Percentiles rank a stretch among this genome's conserved stretches.
These are phyloP conservation scores for Saraca asoca DNA, from an alignment of 331 rosid species.

Conservation along the genomic window DNA sequence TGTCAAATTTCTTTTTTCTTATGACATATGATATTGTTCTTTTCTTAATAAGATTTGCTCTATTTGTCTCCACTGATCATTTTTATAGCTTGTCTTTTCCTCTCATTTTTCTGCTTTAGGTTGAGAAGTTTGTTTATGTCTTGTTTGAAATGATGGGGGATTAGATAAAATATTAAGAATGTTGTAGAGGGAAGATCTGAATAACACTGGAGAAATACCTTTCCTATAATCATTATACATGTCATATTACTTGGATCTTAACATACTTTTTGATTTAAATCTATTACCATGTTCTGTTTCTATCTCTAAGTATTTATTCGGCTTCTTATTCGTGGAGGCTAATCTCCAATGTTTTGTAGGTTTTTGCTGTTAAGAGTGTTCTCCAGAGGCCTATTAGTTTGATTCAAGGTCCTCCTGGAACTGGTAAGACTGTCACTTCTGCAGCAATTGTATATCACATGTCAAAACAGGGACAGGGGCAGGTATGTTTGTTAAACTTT, in stretches of 20 bases:
- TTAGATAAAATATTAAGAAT: neutral
- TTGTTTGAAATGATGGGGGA: neutral
- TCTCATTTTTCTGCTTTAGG: neutral
- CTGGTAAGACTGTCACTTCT: constrained; percentile 98
- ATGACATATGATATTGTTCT: constrained; percentile 3
- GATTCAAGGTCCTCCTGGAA: constrained; percentile 99
- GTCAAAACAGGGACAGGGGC: constrained; percentile 99
- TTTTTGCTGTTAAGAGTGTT: constrained; percentile 96
- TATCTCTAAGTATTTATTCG: neutral
- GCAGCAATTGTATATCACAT: constrained; percentile 99
- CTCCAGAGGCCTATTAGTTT: constrained; percentile 98
- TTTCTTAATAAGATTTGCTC: neutral
- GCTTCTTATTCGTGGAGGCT: neutral
- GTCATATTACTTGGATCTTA: neutral
- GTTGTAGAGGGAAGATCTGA: neutral
- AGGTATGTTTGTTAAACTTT: constrained; percentile 46
- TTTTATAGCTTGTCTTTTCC: neutral
- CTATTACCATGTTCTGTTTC: neutral
- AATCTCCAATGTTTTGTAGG: constrained; percentile 48
- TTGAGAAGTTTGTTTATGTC: neutral
- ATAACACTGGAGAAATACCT: neutral
- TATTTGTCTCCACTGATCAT: neutral
- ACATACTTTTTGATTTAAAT: neutral
- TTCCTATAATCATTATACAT: neutral
- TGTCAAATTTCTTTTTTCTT: neutral